Evolutionary conservation across 2,329 filamentous ascomycete species (phyloP), one percentile per base, ranked within the genome.

Genomic region (Pseudocercospora cruenta): DNA sequence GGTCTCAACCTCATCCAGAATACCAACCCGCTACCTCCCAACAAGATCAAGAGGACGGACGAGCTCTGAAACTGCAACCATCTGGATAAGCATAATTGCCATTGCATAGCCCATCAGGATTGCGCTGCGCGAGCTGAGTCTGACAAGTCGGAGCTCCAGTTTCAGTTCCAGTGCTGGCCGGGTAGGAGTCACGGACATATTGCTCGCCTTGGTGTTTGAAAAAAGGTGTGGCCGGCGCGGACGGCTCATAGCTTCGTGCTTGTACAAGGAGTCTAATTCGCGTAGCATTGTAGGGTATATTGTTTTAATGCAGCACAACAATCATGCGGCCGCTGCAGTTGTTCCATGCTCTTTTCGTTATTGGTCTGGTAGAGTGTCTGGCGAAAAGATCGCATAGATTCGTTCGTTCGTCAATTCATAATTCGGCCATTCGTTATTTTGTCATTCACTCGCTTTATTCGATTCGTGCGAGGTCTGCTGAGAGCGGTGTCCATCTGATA

Each of bases 201-300:
- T 26, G 22, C 47, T 21, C 47, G 22, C 22, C 21, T 51, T 24
- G 19, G 7, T 22, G 12, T 51, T 16, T 9, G 8, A 51, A 14
- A 26, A 22, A 51, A 21, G 12, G 22, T 21, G 19, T 22, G 21
- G 47, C 21, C 47, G 21, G 39, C 39, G 39, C 39, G 39, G 2
- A 43, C 8, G 39, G n/a, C 39, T 43, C n/a, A 16, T 19, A 43
- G 47, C 47, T 51, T 24, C 9, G 47, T 51, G 19, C 21, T 51
- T 51, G 21, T 22, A 24, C 47, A 51, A 14, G 10, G 21, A 22
- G 21, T 51, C 47, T 51, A 51, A 21, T 51, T 51, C 47, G 47
- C 47, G 24, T 51, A 21, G 47, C 47, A 51, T 24, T 51, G 47
- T 51, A 51, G 19, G 47, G 47, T 51, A 51, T 51, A 51, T 51